Evolutionary conservation across 1,284 basidiomycete genomes (phyloP).

Genomic region (Malassezia equina): DNA sequence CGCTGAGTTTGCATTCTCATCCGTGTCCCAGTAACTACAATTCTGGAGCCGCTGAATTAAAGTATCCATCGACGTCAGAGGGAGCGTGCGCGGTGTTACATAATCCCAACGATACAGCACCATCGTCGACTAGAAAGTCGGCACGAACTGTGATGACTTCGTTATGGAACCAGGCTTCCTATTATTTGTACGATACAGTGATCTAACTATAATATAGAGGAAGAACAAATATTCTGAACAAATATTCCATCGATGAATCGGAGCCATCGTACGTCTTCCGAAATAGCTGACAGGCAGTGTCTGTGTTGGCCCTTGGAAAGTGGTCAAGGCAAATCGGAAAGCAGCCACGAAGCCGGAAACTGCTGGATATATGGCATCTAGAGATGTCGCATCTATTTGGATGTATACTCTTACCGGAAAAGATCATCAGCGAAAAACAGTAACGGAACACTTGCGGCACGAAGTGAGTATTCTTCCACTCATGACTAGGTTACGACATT

Average conservation of each 20-base stretch:
- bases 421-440: slow-evolving; percentile 21
- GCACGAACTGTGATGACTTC: slow-evolving; percentile 23
- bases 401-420: slow-evolving; percentile 24
- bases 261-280: slow-evolving; percentile 18
- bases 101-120: neutral
- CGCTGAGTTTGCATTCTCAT: neutral
- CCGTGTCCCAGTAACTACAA: neutral
- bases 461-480: slow-evolving; percentile 20
- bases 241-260: slow-evolving; percentile 38
- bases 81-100: neutral
- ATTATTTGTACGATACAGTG: slow-evolving; percentile 9
- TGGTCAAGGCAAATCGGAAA: slow-evolving; percentile 33
- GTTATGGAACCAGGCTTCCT: slow-evolving; percentile 35
- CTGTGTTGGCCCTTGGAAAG: slow-evolving; percentile 41
- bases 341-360: slow-evolving; percentile 14
- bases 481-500: slow-evolving; percentile 59
- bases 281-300: slow-evolving; percentile 6
- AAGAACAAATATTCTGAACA: slow-evolving; percentile 37
- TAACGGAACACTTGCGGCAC: slow-evolving; percentile 39
- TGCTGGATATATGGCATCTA: slow-evolving; percentile 3
- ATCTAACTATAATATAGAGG: slow-evolving; percentile 21
- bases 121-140: neutral
- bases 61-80: neutral
- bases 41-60: slow-evolving; percentile 10
- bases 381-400: slow-evolving; percentile 32